Evolutionary conservation across 352 stramenopile genomes (phyloP).

Genomic region (Phytopythium chamaehyphon): DNA sequence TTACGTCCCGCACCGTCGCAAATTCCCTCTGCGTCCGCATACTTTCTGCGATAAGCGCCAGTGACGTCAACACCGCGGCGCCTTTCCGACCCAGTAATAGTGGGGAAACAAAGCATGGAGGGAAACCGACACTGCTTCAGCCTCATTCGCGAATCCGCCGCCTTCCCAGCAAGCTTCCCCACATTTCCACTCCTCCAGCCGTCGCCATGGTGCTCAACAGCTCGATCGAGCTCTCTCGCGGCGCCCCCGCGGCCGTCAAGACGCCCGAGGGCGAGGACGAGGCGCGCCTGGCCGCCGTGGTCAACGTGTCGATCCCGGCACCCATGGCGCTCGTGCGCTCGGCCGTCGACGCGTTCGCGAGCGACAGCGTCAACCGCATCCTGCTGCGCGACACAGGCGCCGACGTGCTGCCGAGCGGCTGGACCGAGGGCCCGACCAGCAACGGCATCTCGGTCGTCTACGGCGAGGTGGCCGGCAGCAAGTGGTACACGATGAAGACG

Average conservation of each 20-base stretch:
- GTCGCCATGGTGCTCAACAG: constrained; percentile 44
- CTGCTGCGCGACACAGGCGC: constrained; percentile 49
- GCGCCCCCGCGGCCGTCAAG: constrained; percentile 27
- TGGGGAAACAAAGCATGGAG: background rate
- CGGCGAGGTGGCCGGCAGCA: constrained; percentile 49
- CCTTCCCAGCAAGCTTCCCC: background rate
- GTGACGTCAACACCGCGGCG: constrained; percentile 5
- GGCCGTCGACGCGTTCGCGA: constrained; percentile 47
- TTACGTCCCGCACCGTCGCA: constrained; percentile 1
- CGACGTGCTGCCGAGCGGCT: constrained; percentile 61
- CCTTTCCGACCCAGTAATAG: background rate
- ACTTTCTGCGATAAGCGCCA: constrained; percentile 2
- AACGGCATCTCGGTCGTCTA: constrained; percentile 76
- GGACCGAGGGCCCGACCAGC: constrained; percentile 55
- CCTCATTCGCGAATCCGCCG: constrained; percentile 32
- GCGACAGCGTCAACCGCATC: constrained; percentile 49
- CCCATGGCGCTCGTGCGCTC: constrained; percentile 44
- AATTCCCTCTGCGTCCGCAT: background rate
- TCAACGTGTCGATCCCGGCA: constrained; percentile 41
- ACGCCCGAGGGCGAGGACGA: constrained; percentile 25
- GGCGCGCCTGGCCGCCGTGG: constrained; percentile 27
- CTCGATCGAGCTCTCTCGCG: constrained; percentile 45
- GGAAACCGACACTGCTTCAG: background rate
- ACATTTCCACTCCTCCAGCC: constrained; percentile 1
- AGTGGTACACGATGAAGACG: constrained; percentile 77